Percentiles rank a stretch among this genome's conserved stretches.
phyloP scores from a whole-genome alignment of 768 basidiomycete genomes.

The Russula earlei region DNA sequence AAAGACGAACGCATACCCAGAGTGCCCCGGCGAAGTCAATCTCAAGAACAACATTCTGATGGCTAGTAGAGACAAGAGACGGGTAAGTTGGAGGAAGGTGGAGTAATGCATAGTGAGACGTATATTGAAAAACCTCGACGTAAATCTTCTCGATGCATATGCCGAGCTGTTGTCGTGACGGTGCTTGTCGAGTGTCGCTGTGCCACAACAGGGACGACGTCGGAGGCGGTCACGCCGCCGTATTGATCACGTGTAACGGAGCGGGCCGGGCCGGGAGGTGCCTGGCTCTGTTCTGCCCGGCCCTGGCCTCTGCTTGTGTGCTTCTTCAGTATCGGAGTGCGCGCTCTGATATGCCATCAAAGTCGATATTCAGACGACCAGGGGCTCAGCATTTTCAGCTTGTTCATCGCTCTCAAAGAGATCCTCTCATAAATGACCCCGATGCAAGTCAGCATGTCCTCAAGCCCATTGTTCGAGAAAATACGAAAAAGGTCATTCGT shows the following conservation, averaged over 20 bases:
- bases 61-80: slow-evolving; percentile 63
- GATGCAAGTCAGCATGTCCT: slow-evolving; percentile 86
- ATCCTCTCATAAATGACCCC: slow-evolving; percentile 90
- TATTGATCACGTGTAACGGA: slow-evolving; percentile 9
- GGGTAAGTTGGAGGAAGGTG: slow-evolving; percentile 32
- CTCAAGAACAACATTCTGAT: slow-evolving; percentile 93
- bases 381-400: slow-evolving; percentile 93
- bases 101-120: slow-evolving; percentile 37
- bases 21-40: slow-evolving; percentile 84
- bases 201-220: too few relatives aligned
- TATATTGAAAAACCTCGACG: slow-evolving; percentile 88
- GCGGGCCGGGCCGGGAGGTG: too few relatives aligned
- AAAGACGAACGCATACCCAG: slow-evolving; percentile 46
- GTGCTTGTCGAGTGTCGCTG: background rate
- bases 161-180: slow-evolving; percentile 15
- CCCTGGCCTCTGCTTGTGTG: too few relatives aligned
- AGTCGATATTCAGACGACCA: slow-evolving; percentile 81
- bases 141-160: slow-evolving; percentile 65
- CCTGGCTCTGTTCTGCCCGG: too few relatives aligned
- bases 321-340: too few relatives aligned
- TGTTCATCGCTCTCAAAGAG: slow-evolving; percentile 91
- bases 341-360: slow-evolving; percentile 47
- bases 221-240: background rate
- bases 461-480: slow-evolving; percentile 68
- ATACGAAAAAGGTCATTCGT: slow-evolving; percentile 49